Base-by-base conservation (phyloP, 2,329 filamentous ascomycete species). In the Penicillium oxalicum region DNA sequence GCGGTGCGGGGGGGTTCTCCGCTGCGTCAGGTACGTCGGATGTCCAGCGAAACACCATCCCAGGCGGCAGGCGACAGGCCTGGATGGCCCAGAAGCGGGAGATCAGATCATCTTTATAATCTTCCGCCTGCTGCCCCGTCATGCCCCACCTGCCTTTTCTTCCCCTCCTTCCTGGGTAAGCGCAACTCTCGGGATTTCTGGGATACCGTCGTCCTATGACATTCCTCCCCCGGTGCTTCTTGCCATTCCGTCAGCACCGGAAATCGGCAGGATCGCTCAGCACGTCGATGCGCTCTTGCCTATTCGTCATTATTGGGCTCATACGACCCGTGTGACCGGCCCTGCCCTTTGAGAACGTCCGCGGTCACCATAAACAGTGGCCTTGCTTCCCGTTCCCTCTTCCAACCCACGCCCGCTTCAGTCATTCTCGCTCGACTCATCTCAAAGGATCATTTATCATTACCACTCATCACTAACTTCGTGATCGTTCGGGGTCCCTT, bases 11-110 rank as follows among this genome's bases (percentile, higher is more conserved):
- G 54, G 49, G 50, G 39, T 46, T 57, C 51, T 56, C 55, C 53
- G 54, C 55, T 49, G 49, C 47, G 32, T 57, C 59, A 63, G 60
- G 62, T 64, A 64, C 58, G 58, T 60, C 44, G 45, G 44, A 51
- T 55, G 38, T 49, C 47, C 40, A 32, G 29, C 29, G 29, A 32
- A 32, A 8, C 29, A 18, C 18, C 18, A 18, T 18, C 18, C 18
- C 18, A 18, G 18, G 18, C 29, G 29, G 29, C 29, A 4, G 29
- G 29, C 29, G 29, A 32, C 29, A 32, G 29, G 29, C 29, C 8
- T 32, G 29, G 11, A 8, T 7, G 29, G 11, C 29, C 7, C 11
- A 7, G 29, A 32, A 32, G 11, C 8, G 11, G 29, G 29, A 7
- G 11, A 32, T 11, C 8, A 8, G 8, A 11, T 32, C 29, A 32